These are phyloP conservation scores for Trichosporon inkin DNA, from an alignment of 1,284 basidiomycete genomes.

Conservation along the genomic window DNA sequence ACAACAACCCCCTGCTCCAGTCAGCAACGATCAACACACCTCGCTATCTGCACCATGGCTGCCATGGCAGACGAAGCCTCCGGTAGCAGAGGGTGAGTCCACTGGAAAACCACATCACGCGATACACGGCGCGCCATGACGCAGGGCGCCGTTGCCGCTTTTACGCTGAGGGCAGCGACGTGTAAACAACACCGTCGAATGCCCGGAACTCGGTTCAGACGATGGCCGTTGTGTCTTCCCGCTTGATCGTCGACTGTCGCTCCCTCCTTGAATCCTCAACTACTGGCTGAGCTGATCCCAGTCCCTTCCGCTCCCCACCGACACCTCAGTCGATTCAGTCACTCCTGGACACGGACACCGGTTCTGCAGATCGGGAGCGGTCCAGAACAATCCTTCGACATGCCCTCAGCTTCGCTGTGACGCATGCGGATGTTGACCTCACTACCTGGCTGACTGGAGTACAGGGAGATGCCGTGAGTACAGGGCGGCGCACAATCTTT, in stretches of 20 bases:
- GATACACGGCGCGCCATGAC: too few relatives aligned
- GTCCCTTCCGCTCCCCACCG: not conserved
- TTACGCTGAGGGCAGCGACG: not conserved
- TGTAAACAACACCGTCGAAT: not conserved
- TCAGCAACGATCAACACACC: not conserved
- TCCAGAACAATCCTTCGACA: conserved; percentile 30
- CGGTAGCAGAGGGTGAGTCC: conserved; percentile 2
- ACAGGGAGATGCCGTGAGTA: conserved; percentile 36
- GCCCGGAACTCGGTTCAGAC: not conserved
- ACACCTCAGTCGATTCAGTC: conserved; percentile 9
- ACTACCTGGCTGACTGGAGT: conserved; percentile 36
- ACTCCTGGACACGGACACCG: not conserved
- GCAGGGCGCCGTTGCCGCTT: too few relatives aligned
- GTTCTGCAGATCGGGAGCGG: not conserved
- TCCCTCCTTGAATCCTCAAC: not conserved
- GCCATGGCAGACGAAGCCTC: not conserved
- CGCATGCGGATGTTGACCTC: conserved; percentile 39
- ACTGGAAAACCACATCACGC: too few relatives aligned
- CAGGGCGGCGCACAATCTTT: not conserved
- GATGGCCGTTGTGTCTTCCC: not conserved
- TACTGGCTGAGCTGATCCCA: not conserved
- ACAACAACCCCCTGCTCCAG: not conserved
- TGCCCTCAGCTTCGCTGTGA: conserved; percentile 38
- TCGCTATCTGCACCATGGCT: not conserved
- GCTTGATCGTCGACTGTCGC: not conserved